A percentile compares a stretch with the other conserved stretches of the same genome.
Evolutionary conservation across 441 rosid species (phyloP).

Genomic region (Mallotus repandus): DNA sequence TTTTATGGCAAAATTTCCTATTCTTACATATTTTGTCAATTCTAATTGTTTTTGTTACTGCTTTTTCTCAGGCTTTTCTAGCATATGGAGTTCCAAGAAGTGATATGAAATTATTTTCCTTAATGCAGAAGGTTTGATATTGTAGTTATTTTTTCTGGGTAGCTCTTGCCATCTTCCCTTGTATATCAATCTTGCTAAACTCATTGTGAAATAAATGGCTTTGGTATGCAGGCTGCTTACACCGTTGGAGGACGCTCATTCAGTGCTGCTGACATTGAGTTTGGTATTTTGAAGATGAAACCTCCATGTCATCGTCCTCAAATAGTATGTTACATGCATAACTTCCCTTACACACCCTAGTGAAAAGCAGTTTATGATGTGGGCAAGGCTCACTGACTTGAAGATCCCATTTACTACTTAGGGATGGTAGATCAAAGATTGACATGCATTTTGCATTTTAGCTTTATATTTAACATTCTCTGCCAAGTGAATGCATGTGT

Average conservation of each 20-base stretch:
- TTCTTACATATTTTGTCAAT: conserved; percentile 9
- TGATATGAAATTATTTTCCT: conserved; percentile 53
- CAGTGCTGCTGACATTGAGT: conserved; percentile 65
- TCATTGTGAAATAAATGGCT: conserved; percentile 18
- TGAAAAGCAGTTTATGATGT: not conserved
- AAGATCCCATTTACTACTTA: conserved; percentile 1
- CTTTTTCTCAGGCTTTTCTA: conserved; percentile 57
- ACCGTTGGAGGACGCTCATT: conserved; percentile 61
- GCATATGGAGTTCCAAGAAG: conserved; percentile 71
- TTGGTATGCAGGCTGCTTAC: conserved; percentile 57
- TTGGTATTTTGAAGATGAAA: conserved; percentile 59
- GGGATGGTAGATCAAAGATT: conserved; percentile 8
- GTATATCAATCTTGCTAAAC: conserved; percentile 4
- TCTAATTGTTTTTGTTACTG: conserved; percentile 8
- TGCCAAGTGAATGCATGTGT: not conserved
- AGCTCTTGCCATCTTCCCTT: not conserved
- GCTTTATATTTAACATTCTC: not conserved
- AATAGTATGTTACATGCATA: conserved; percentile 43
- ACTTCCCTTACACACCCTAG: conserved; percentile 1
- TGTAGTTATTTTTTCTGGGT: not conserved
- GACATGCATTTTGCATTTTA: conserved; percentile 2
- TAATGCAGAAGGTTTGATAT: conserved; percentile 64
- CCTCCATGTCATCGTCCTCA: conserved; percentile 62
- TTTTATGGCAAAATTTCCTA: not conserved
- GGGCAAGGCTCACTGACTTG: conserved; percentile 3